Base-by-base conservation (phyloP, 164 flowering plant genomes). In the Vitis labrusca region DNA sequence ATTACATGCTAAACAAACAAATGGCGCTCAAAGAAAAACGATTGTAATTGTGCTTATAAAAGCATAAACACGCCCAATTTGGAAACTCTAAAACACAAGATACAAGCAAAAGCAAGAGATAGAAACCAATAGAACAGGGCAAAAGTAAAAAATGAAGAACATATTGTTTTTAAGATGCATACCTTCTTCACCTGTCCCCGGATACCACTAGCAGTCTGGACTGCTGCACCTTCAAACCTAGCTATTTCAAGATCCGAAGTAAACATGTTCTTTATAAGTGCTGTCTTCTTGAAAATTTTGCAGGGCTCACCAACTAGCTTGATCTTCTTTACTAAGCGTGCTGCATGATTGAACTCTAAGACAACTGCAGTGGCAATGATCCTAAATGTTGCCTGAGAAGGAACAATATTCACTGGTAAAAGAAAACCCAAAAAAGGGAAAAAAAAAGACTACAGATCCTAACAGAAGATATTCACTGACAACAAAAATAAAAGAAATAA, bases 111-210 rank as follows among this genome's bases (percentile, higher is more conserved):
- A 57, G 13, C 9, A 60, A 54, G n/a, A 14, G 29, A 67, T 10
- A 66, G 8, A 56, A 62, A 23, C 52, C 56, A 51, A 32, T 32
- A 61, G 47, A n/a, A 62, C 9, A 15, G 8, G 56, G 63, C 51
- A 67, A 19, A 53, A 50, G 5, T 29, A 50, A 48, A 50, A 23
- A 12, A 13, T 23, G 27, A 50, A 52, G 8, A 68, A 62, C 19
- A 57, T 16, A 48, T 29, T 60, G n/a, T 27, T 56, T 63, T 10
- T 32, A 23, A 30, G 50, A 50, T 10, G 3, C 65, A 29, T 86
- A 93, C 99, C 98, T 93, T 95, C 79, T 95, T 93, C 71, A 95
- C 93, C 73, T 91, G 97, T 50, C 99, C 99, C 9, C 99, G 83
- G 57, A 95, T 95, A 29, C 97, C 93, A 86, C 99, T 95, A 69